These are phyloP conservation scores for Limnomonas spitsbergensis DNA, from an alignment of 139 green algal species.

Conservation along the genomic window DNA sequence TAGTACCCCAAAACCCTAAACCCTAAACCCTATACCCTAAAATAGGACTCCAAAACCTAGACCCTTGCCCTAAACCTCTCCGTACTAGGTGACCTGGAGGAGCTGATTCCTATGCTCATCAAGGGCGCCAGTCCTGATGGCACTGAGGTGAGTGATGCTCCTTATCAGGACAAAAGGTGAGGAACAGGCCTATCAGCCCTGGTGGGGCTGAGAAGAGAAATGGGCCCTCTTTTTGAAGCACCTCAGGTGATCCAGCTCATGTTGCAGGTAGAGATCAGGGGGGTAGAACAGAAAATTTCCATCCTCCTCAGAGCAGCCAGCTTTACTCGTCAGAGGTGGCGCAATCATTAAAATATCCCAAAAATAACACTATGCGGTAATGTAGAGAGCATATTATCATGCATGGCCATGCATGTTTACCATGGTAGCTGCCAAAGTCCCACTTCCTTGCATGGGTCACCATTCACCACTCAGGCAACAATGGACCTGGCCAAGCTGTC, in stretches of 20 bases:
- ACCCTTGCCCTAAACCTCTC: background rate
- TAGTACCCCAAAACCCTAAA: too few species aligned
- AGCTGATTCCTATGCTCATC: background rate
- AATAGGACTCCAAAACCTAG: background rate
- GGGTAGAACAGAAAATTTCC: too few species aligned
- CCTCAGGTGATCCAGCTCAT: background rate
- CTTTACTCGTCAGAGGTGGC: too few species aligned
- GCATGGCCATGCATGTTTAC: too few species aligned
- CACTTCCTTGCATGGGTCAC: too few species aligned
- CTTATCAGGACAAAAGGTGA: background rate
- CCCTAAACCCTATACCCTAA: background rate
- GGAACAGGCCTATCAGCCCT: background rate
- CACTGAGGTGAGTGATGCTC: background rate
- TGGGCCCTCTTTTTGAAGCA: background rate
- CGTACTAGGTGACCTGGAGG: background rate
- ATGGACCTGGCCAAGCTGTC: background rate
- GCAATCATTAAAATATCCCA: too few species aligned
- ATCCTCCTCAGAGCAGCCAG: too few species aligned
- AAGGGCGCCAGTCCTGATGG: background rate
- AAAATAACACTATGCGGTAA: too few species aligned
- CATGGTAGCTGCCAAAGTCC: too few species aligned
- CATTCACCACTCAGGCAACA: too few species aligned
- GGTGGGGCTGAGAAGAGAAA: too few species aligned
- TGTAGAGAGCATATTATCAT: too few species aligned
- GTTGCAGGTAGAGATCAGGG: background rate